Percentiles rank a stretch among this genome's conserved stretches.
Evolutionary conservation across 2,329 filamentous ascomycete species (phyloP).

Genomic region (Penicillium capsulatum): DNA sequence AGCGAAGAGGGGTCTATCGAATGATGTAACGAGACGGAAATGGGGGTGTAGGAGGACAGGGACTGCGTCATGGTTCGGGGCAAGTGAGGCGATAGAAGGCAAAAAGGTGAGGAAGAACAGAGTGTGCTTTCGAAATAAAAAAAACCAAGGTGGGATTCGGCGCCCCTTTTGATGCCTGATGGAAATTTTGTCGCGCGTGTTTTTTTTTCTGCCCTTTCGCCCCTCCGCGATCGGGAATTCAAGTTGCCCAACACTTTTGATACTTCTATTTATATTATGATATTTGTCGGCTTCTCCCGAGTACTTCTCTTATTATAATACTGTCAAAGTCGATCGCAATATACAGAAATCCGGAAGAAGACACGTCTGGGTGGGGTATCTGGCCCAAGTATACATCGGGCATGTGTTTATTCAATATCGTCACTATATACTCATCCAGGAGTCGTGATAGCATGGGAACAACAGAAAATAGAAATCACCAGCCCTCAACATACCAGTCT

Average conservation of each 20-base stretch:
- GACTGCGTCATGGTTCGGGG: constrained; percentile 36
- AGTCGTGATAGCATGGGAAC: no score
- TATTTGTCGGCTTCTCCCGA: no score
- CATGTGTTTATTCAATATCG: background rate
- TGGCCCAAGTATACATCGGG: no score
- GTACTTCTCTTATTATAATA: no score
- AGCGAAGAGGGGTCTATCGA: constrained; percentile 22
- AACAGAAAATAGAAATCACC: no score
- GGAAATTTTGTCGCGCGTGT: constrained; percentile 3
- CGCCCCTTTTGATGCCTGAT: constrained; percentile 19
- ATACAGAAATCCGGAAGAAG: no score
- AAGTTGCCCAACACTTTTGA: no score
- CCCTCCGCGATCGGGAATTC: no score
- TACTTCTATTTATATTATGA: no score
- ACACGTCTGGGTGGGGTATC: no score
- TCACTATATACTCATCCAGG: background rate
- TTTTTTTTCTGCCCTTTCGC: no score
- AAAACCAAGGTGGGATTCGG: constrained; percentile 1
- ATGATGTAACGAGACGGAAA: constrained; percentile 26
- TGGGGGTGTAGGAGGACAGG: constrained; percentile 23
- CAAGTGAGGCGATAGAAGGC: constrained; percentile 1
- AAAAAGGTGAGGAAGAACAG: background rate
- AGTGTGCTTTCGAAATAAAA: constrained; percentile 5
- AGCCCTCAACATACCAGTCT: background rate
- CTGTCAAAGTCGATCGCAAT: no score